Base-by-base conservation (phyloP, 768 basidiomycete genomes). In the Wakefieldia striispora region DNA sequence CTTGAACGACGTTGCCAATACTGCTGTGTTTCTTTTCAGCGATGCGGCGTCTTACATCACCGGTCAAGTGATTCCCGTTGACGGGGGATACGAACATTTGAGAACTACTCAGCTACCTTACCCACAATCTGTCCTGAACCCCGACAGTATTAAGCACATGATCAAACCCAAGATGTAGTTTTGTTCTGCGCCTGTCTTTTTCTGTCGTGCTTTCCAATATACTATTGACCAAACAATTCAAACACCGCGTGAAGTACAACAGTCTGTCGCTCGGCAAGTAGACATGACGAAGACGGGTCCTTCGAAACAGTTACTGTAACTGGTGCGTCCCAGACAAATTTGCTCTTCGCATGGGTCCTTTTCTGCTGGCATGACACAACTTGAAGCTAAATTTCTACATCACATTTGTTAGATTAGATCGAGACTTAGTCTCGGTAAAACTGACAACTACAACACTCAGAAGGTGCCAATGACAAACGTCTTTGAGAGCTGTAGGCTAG, bases 1-100 rank as follows among this genome's bases (percentile, higher is more conserved):
- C 40, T 60, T 83, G 47, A 67, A 75, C 33, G 90, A 93, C 56
- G 70, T 88, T 48, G 88, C 79, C 6, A 86, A 86, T 60, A 78
- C 83, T 19, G 73, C 88, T 0, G 72, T 90, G 3, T 95, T 91
- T 69, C 73, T 95, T 36, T 91, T 93, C 72, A 91, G 89, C 58
- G 79, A 82, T 43, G 89, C 87, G 4, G 89, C 88, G 12, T 70
- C 80, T 6, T 90, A 79, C 65, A 80, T 93, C 49, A 86, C 86
- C 1, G 90, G 90, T 4, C 85, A 87, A 57, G 69, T 87, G n/a
- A 65, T 91, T 31, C 75, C 78, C 23, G 83, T 89, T 21, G 87
- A 90, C 56, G 88, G 88, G 37, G 86, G 76, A 10, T 59, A 47
- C 34, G 80, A 84, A 62, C 80, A 85, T 58, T 39, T 86, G 24